phyloP scores from a whole-genome alignment of 257 asterid species.

The Gentiana dahurica region DNA sequence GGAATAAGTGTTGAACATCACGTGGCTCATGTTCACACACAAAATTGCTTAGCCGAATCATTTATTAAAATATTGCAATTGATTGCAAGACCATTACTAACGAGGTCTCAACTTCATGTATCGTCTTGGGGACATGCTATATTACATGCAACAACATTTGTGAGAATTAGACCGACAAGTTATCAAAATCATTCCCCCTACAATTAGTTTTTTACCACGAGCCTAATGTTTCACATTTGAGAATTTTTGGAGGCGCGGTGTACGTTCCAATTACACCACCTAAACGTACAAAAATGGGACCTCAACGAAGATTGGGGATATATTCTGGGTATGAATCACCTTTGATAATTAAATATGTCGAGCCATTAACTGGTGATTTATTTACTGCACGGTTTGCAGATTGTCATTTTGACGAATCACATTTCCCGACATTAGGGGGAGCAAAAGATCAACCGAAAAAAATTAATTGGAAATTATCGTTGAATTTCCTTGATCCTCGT shows the following conservation, averaged over 20 bases:
- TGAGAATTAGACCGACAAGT: no score
- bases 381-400: conserved; percentile 2
- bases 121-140: no score
- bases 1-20: no score
- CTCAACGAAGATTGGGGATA: not conserved
- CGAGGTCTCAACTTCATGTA: no score
- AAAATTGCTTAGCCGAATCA: no score
- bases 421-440: conserved; percentile 7
- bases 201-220: not conserved
- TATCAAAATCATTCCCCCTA: no score
- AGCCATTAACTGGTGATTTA: not conserved
- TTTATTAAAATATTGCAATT: no score
- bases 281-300: not conserved
- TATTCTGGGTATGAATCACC: not conserved
- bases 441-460: not conserved
- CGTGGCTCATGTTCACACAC: no score
- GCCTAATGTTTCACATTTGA: not conserved
- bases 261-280: not conserved
- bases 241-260: not conserved
- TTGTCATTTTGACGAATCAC: conserved; percentile 1
- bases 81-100: no score
- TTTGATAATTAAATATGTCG: not conserved
- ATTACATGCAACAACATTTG: no score
- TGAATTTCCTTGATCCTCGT: no score
- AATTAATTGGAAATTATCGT: no score